Conservation (phyloP, 2,329 filamentous ascomycete genomes). For the Aspergillus ustus region DNA sequence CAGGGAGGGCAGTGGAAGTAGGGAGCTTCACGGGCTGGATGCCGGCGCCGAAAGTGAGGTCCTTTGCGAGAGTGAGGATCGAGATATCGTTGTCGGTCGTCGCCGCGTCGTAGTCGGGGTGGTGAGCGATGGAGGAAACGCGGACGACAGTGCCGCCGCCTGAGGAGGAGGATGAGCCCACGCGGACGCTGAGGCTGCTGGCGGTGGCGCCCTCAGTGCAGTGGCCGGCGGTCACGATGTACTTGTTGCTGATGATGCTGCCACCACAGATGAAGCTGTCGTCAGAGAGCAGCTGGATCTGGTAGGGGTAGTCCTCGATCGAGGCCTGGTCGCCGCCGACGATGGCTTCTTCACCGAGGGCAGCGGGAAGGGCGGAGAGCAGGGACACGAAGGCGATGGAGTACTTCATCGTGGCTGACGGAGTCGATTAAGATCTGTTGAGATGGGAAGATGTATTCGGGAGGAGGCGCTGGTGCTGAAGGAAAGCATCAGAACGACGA, state of each 20-base stretch:
- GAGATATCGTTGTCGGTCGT: constrained; percentile 11
- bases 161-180: not conserved
- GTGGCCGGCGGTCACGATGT: constrained; percentile 16
- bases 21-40: constrained; percentile 55
- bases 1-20: not conserved
- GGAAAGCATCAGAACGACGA: not conserved
- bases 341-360: constrained; percentile 1
- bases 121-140: not conserved
- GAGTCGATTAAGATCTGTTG: not conserved
- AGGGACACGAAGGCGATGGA: not conserved
- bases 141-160: constrained; percentile 2
- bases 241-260: constrained; percentile 6
- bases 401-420: constrained; percentile 1
- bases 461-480: not conserved
- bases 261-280: constrained; percentile 12
- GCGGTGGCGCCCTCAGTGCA: constrained; percentile 7
- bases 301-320: constrained; percentile 14
- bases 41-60: not conserved
- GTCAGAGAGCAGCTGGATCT: constrained; percentile 9
- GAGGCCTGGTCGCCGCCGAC: constrained; percentile 13
- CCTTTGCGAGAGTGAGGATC: constrained; percentile 2
- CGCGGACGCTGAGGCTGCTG: constrained; percentile 12
- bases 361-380: not conserved
- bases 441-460: not conserved
- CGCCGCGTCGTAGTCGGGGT: constrained; percentile 9